Percentiles rank a stretch among this genome's conserved stretches.
phyloP scores from a whole-genome alignment of 2,329 filamentous ascomycete genomes.

The Ophiobolus disseminans region DNA sequence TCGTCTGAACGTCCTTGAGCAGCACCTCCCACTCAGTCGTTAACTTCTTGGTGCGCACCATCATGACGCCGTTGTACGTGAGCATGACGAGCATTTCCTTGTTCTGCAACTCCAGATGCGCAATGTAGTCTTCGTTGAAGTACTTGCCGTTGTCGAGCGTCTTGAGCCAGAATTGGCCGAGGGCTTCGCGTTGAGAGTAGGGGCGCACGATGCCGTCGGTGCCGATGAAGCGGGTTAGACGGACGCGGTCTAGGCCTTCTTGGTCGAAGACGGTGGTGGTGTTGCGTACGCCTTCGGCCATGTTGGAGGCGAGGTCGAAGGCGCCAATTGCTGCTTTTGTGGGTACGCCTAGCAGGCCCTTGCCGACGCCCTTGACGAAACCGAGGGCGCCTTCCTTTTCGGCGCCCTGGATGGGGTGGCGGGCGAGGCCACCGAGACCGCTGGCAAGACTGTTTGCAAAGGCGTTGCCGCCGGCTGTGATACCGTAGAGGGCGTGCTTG shows the following conservation, averaged over 20 bases:
- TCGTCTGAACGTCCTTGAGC: slow-evolving; percentile 94
- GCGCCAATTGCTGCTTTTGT: slow-evolving; percentile 97
- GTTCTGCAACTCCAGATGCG: slow-evolving; percentile 87
- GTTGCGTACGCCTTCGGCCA: slow-evolving; percentile 96
- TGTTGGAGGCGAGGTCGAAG: slow-evolving; percentile 94
- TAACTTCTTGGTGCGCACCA: slow-evolving; percentile 85
- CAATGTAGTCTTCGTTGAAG: slow-evolving; percentile 97
- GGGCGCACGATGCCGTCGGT: slow-evolving; percentile 92
- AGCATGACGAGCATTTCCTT: slow-evolving; percentile 83
- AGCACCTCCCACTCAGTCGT: slow-evolving; percentile 95
- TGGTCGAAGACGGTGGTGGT: slow-evolving; percentile 98
- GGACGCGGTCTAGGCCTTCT: slow-evolving; percentile 90
- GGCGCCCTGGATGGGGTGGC: slow-evolving; percentile 92
- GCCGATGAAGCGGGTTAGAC: slow-evolving; percentile 90
- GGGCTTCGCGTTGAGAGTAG: slow-evolving; percentile 91
- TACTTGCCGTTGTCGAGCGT: slow-evolving; percentile 96
- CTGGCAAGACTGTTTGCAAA: slow-evolving; percentile 92
- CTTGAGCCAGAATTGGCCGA: slow-evolving; percentile 98
- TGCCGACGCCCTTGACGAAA: slow-evolving; percentile 97
- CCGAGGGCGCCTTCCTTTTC: slow-evolving; percentile 93
- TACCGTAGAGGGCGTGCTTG: slow-evolving; percentile 96
- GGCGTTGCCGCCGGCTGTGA: slow-evolving; percentile 93
- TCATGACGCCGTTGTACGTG: slow-evolving; percentile 75
- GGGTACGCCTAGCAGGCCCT: slow-evolving; percentile 90
- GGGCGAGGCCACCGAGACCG: slow-evolving; percentile 89